Evolutionary conservation across 352 stramenopile species (phyloP), one percentile per base, ranked within the genome.

Genomic region (Phytophthora fragariaefolia): DNA sequence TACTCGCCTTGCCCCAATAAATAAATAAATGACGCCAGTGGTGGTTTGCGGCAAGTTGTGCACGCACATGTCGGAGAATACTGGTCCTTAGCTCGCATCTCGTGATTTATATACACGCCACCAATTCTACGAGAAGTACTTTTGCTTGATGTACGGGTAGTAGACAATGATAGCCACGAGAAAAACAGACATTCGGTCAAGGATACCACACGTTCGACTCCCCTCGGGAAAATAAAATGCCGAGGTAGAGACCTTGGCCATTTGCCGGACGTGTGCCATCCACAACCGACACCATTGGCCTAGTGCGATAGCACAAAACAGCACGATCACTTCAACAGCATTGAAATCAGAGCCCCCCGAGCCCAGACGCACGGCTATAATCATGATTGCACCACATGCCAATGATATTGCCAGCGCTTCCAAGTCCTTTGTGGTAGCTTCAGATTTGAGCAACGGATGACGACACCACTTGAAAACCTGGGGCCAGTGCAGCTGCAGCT

Each of bases 141-240:
- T 64, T 55, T 82, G 66, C 66, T 84, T 85, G 50, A 79, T 62
- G 42, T 85, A 84, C 43, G 79, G 77, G 47, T 85, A 80, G 43
- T 79, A 87, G 27, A 84, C 69, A 26, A 84, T 71, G 30, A 75
- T 69, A 23, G 72, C 72, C 34, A 85, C 69, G 32, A 81, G 71
- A 51, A 87, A 82, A 18, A 82, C 63, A 2, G 69, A 65, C 53
- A 79, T 74, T 20, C 69, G 71, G 66, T 84, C 79, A 18, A 87
- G 64, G n/a, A 79, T 58, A 28, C 79, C 76, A 63, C 74, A 73
- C 1, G 68, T 50, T 49, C 48, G 69, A 30, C 66, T 69, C 53
- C 68, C 74, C 18, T 63, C 43, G 0, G 65, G 51, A 27, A 87
- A 60, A 52, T 83, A 85, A 53, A 85, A 87, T 12, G 76, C 79